These are phyloP conservation scores for Colletotrichum gloeosporioides DNA, from an alignment of 2,329 filamentous ascomycete genomes.

Conservation along the genomic window DNA sequence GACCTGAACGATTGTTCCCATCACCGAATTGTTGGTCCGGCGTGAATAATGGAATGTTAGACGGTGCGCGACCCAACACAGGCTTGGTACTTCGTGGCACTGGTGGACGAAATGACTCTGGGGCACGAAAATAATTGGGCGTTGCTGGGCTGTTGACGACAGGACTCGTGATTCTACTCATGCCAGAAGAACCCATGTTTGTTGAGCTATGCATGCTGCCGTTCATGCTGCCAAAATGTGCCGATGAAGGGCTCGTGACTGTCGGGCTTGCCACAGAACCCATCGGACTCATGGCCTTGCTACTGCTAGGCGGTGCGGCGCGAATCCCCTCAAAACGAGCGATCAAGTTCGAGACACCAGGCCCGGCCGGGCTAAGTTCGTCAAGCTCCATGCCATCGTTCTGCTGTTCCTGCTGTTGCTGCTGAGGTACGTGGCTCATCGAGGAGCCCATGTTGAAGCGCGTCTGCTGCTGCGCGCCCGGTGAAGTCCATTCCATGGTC, in stretches of 20 bases:
- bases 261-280: constrained; percentile 24
- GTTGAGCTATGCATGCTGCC: constrained; percentile 18
- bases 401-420: not conserved
- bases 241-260: constrained; percentile 27
- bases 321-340: constrained; percentile 44
- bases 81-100: constrained; percentile 45
- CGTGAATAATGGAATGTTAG: constrained; percentile 21
- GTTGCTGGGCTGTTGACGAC: constrained; percentile 30
- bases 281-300: constrained; percentile 29
- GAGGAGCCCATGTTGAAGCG: constrained; percentile 14
- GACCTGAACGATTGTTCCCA: not conserved
- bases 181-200: constrained; percentile 21
- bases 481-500: constrained; percentile 44
- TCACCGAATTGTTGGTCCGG: constrained; percentile 19
- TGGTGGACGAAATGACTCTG: constrained; percentile 31
- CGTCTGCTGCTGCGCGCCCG: constrained; percentile 32
- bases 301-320: constrained; percentile 36
- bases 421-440: not conserved
- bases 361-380: constrained; percentile 20
- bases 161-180: constrained; percentile 34
- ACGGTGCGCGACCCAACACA: constrained; percentile 28
- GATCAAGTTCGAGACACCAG: constrained; percentile 42
- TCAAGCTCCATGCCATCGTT: constrained; percentile 23
- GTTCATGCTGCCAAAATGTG: constrained; percentile 36
- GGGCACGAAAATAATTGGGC: constrained; percentile 14